These are phyloP conservation scores for Pichia sp. DNA, from an alignment of 1,139 yeast genomes.

Conservation along the genomic window DNA sequence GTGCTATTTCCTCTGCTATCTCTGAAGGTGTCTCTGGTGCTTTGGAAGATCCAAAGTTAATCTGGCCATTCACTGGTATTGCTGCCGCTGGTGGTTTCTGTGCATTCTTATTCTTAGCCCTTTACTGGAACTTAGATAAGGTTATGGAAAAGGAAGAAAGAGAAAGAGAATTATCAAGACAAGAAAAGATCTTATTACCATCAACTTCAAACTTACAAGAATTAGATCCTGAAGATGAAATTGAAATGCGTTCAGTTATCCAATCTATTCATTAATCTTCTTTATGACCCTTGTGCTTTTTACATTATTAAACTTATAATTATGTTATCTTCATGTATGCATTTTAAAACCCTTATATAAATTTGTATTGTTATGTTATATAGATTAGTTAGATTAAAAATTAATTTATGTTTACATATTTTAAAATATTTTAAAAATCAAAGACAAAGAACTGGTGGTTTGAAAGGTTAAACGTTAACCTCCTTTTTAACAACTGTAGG, in stretches of 20 bases:
- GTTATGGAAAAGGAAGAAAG: constrained; percentile 45
- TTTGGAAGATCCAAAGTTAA: constrained; percentile 51
- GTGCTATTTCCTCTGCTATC: constrained; percentile 58
- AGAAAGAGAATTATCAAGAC: constrained; percentile 16
- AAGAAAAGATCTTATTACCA: background rate
- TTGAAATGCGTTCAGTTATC: constrained; percentile 8
- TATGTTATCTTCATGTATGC: too few relatives aligned
- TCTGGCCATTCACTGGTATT: constrained; percentile 54
- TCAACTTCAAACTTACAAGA: background rate
- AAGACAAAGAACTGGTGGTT: too few relatives aligned
- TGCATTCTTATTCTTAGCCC: constrained; percentile 43
- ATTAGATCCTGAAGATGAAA: constrained; percentile 4
- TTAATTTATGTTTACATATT: too few relatives aligned
- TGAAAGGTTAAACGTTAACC: too few relatives aligned
- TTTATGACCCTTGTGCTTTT: too few relatives aligned
- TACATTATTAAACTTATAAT: background rate
- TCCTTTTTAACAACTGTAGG: too few relatives aligned
- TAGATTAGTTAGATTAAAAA: too few relatives aligned
- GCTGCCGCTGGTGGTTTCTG: constrained; percentile 45
- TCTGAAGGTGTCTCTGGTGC: constrained; percentile 56
- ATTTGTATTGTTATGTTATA: too few relatives aligned
- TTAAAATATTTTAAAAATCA: too few relatives aligned
- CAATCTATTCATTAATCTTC: constrained; percentile 1
- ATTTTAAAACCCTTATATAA: too few relatives aligned
- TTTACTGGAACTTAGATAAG: constrained; percentile 52